phyloP scores from a whole-genome alignment of 805 yeast species.

The Metschnikowia similis region DNA sequence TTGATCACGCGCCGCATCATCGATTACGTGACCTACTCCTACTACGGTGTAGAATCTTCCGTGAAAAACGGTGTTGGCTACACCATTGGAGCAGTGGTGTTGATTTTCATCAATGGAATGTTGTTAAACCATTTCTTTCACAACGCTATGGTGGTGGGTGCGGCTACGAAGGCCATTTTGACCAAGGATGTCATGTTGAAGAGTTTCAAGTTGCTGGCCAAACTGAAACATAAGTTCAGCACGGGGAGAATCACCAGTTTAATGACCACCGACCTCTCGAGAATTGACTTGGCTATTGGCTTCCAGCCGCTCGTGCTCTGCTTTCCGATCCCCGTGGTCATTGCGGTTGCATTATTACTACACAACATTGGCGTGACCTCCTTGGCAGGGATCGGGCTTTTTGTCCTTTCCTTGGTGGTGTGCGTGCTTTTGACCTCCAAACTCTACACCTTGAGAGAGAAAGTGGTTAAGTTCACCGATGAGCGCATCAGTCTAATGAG shows the following conservation, averaged over 20 bases:
- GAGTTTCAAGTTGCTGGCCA: conserved; percentile 34
- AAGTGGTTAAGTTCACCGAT: conserved; percentile 37
- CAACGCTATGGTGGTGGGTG: conserved; percentile 41
- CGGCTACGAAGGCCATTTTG: conserved; percentile 36
- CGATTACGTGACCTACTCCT: conserved; percentile 53
- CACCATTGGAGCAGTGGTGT: conserved; percentile 61
- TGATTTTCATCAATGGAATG: conserved; percentile 45
- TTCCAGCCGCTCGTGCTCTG: conserved; percentile 40
- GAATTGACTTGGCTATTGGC: conserved; percentile 42
- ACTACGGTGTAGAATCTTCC: conserved; percentile 36
- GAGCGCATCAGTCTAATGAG: conserved; percentile 40
- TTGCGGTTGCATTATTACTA: conserved; percentile 34
- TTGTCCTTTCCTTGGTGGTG: conserved; percentile 29
- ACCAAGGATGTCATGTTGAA: conserved; percentile 37
- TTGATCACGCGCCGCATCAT: conserved; percentile 63
- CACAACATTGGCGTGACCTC: conserved; percentile 37
- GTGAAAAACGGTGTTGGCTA: conserved; percentile 68
- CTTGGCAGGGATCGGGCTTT: conserved; percentile 40
- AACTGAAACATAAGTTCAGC: conserved; percentile 31
- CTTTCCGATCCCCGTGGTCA: conserved; percentile 40
- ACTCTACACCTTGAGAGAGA: conserved; percentile 33
- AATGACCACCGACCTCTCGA: conserved; percentile 40
- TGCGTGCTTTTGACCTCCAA: conserved; percentile 34
- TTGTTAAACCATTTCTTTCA: conserved; percentile 41
- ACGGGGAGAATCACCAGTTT: conserved; percentile 39